Conservation (phyloP, 2,329 filamentous ascomycete species). For the Cladosporium sp. region DNA sequence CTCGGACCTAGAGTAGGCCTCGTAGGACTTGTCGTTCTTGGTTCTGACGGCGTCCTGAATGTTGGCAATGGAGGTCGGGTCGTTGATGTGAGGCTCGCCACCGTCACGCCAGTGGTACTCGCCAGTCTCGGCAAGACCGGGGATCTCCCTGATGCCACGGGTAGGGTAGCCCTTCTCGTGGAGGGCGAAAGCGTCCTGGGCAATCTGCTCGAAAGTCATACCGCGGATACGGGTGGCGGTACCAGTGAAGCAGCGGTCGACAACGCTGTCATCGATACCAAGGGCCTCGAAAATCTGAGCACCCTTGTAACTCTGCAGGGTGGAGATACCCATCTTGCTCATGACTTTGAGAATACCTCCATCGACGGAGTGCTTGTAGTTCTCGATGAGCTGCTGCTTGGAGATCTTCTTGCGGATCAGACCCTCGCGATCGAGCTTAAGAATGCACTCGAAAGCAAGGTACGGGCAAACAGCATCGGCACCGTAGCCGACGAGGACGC, state of each 20-base stretch:
- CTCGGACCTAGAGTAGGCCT: slow-evolving; percentile 88
- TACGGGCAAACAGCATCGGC: slow-evolving; percentile 94
- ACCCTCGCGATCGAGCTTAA: slow-evolving; percentile 93
- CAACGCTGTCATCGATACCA: slow-evolving; percentile 84
- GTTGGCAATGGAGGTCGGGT: slow-evolving; percentile 91
- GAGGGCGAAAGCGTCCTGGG: slow-evolving; percentile 89
- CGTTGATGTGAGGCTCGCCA: slow-evolving; percentile 92
- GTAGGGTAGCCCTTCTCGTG: slow-evolving; percentile 91
- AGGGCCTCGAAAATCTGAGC: slow-evolving; percentile 97
- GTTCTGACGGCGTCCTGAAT: slow-evolving; percentile 94
- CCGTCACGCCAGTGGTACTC: slow-evolving; percentile 99
- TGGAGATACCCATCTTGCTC: slow-evolving; percentile 99
- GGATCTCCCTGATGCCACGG: slow-evolving; percentile 68
- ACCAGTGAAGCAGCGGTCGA: slow-evolving; percentile 91
- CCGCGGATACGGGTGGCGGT: slow-evolving; percentile 93
- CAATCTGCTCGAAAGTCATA: slow-evolving; percentile 88
- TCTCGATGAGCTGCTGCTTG: slow-evolving; percentile 79
- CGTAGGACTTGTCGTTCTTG: slow-evolving; percentile 98
- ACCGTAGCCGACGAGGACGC: slow-evolving; percentile 93
- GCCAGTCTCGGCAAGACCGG: slow-evolving; percentile 83
- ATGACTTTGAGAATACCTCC: slow-evolving; percentile 98
- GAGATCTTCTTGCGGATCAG: slow-evolving; percentile 86
- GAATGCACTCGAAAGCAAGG: slow-evolving; percentile 90
- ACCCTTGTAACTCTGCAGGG: slow-evolving; percentile 92
- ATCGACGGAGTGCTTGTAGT: slow-evolving; percentile 96